phyloP scores from a whole-genome alignment of 1,284 basidiomycete genomes.

The Boletus mariae region DNA sequence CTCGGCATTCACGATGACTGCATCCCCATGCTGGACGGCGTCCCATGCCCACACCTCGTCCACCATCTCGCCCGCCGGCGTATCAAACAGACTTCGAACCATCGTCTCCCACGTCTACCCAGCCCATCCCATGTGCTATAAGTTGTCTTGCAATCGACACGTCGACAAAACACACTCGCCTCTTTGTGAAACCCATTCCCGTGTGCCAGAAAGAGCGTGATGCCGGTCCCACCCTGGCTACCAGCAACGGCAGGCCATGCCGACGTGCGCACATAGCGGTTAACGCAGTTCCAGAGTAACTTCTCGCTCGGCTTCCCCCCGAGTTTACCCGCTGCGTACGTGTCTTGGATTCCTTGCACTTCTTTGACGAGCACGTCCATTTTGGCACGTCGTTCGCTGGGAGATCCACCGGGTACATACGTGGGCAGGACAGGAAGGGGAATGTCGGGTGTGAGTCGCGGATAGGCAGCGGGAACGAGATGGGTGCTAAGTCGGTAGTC shows the following conservation, averaged over 20 bases:
- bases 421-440: conserved; percentile 37
- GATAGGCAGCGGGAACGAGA: conserved; percentile 68
- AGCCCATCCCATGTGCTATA: not conserved
- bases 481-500: conserved; percentile 57
- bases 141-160: not conserved
- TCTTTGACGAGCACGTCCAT: conserved; percentile 21
- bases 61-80: conserved; percentile 36
- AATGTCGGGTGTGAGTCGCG: conserved; percentile 50
- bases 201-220: conserved; percentile 73
- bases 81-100: conserved; percentile 46
- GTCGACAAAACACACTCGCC: conserved; percentile 41
- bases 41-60: conserved; percentile 83
- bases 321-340: conserved; percentile 19
- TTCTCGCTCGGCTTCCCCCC: conserved; percentile 32
- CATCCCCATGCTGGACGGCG: conserved; percentile 74
- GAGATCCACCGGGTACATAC: conserved; percentile 4
- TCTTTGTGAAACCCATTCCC: conserved; percentile 85
- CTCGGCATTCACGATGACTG: conserved; percentile 60
- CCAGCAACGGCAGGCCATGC: not conserved
- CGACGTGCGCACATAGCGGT: conserved; percentile 46
- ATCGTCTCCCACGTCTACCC: conserved; percentile 65
- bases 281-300: conserved; percentile 52
- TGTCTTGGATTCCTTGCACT: conserved; percentile 21
- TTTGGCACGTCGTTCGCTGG: conserved; percentile 32
- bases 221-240: conserved; percentile 18